phyloP scores from a whole-genome alignment of 2,329 filamentous ascomycete species.

The Beauveria asiatica region DNA sequence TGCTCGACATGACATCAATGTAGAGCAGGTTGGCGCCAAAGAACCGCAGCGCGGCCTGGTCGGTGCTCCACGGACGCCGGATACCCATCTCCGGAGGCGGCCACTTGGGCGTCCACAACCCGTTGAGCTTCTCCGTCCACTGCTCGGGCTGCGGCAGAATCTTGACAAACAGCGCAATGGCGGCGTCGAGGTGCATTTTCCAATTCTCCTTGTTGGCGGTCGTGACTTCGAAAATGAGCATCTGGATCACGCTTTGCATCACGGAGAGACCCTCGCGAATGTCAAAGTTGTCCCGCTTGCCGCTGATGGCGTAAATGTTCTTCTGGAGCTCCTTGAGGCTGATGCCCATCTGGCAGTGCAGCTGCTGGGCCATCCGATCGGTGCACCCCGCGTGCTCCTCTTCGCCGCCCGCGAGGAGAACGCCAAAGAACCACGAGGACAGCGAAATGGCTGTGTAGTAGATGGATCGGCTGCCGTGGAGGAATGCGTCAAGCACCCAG shows the following conservation, averaged over 20 bases:
- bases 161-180: conserved; percentile 40
- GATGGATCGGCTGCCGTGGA: conserved; percentile 45
- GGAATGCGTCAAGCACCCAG: conserved; percentile 50
- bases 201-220: conserved; percentile 38
- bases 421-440: conserved; percentile 47
- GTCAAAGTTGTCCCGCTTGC: conserved; percentile 21
- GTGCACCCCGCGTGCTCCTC: conserved; percentile 28
- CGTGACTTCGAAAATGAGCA: conserved; percentile 44
- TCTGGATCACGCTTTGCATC: conserved; percentile 43
- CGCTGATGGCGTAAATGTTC: conserved; percentile 31
- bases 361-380: conserved; percentile 26
- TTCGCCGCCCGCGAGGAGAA: conserved; percentile 29
- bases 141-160: conserved; percentile 28
- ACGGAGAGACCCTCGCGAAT: conserved; percentile 29
- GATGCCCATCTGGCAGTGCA: conserved; percentile 36
- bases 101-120: conserved; percentile 24
- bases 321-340: conserved; percentile 35
- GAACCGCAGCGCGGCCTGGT: conserved; percentile 39
- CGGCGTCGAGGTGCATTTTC: conserved; percentile 42
- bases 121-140: conserved; percentile 29
- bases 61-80: conserved; percentile 32
- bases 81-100: conserved; percentile 25
- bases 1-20: conserved; percentile 42
- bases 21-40: conserved; percentile 38
- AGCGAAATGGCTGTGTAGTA: conserved; percentile 50